phyloP scores from a whole-genome alignment of 106 monocot genomes.

The Dactylorhiza incarnata region DNA sequence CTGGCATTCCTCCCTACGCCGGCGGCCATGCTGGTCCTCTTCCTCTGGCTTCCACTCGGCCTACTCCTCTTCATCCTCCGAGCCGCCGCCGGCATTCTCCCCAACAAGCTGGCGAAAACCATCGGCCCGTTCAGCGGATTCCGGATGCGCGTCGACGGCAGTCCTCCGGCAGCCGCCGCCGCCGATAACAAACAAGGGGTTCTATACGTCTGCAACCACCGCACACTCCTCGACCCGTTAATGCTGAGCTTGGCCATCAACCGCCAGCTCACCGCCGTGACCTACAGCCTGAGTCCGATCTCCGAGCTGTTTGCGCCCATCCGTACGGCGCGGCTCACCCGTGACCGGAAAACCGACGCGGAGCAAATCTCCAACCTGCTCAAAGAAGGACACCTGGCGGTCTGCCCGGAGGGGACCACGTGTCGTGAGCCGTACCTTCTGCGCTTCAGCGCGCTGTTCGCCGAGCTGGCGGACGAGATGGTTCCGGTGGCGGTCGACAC shows the following conservation, averaged over 20 bases:
- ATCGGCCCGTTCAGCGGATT: slow-evolving; percentile 17
- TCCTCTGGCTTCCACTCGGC: slow-evolving; percentile 51
- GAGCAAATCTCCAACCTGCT: slow-evolving; percentile 34
- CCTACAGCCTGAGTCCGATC: slow-evolving; percentile 65
- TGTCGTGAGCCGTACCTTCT: slow-evolving; percentile 91
- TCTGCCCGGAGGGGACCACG: slow-evolving; percentile 91
- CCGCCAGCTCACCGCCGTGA: slow-evolving; percentile 52
- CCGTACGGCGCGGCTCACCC: slow-evolving; percentile 43
- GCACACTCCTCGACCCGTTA: slow-evolving; percentile 69
- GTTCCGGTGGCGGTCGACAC: slow-evolving; percentile 62
- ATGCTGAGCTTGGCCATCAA: slow-evolving; percentile 33
- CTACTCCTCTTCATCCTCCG: slow-evolving; percentile 30
- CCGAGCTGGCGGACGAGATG: slow-evolving; percentile 68
- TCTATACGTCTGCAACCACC: slow-evolving; percentile 66
- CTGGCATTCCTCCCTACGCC: slow-evolving; percentile 72
- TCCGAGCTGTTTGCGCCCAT: slow-evolving; percentile 63
- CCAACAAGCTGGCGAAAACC: slow-evolving; percentile 26
- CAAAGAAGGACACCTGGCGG: slow-evolving; percentile 47
- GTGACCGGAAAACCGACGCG: slow-evolving; percentile 39
- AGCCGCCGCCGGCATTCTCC: slow-evolving; percentile 25
- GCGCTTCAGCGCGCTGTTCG: slow-evolving; percentile 81
- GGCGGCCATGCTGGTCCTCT: slow-evolving; percentile 39
- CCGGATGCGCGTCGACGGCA: slow-evolving; percentile 24
- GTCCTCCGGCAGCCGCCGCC: slow-evolving; percentile 16
- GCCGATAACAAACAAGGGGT: slow-evolving; percentile 10